These are phyloP conservation scores for Capniomyces stellatus DNA, from an alignment of 371 early-diverging fungal genomes.

Conservation along the genomic window DNA sequence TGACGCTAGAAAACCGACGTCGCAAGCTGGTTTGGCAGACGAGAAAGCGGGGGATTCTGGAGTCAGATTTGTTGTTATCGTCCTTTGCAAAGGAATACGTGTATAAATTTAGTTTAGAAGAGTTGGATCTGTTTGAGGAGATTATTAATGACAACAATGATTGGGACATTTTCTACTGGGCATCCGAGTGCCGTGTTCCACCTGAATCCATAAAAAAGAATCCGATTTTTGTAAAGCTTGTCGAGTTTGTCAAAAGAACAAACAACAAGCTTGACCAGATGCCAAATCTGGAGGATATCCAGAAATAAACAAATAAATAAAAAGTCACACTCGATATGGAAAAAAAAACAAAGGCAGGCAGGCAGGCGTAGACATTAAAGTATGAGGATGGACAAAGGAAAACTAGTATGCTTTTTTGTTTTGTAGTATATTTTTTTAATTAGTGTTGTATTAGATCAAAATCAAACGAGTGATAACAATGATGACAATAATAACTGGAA, in stretches of 20 bases:
- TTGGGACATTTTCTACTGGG: constrained; percentile 95
- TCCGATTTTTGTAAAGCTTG: constrained; percentile 37
- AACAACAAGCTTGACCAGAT: constrained; percentile 45
- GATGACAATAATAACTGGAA: too few relatives aligned
- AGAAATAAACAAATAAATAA: too few relatives aligned
- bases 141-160: constrained; percentile 73
- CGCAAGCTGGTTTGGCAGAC: constrained; percentile 74
- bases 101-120: constrained; percentile 26
- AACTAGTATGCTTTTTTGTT: background rate
- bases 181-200: constrained; percentile 41
- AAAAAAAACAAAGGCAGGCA: background rate
- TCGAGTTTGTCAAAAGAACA: constrained; percentile 45
- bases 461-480: too few relatives aligned
- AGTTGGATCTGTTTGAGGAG: constrained; percentile 58
- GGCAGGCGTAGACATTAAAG: too few relatives aligned
- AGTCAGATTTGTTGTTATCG: constrained; percentile 75
- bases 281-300: constrained; percentile 38
- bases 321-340: background rate
- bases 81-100: constrained; percentile 65
- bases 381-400: too few relatives aligned
- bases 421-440: background rate
- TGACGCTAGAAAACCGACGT: constrained; percentile 24
- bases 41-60: constrained; percentile 89
- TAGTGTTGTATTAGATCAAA: too few relatives aligned
- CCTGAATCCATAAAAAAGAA: constrained; percentile 35